phyloP scores from a whole-genome alignment of 352 stramenopile species.

The Phytophthora gonapodyides region DNA sequence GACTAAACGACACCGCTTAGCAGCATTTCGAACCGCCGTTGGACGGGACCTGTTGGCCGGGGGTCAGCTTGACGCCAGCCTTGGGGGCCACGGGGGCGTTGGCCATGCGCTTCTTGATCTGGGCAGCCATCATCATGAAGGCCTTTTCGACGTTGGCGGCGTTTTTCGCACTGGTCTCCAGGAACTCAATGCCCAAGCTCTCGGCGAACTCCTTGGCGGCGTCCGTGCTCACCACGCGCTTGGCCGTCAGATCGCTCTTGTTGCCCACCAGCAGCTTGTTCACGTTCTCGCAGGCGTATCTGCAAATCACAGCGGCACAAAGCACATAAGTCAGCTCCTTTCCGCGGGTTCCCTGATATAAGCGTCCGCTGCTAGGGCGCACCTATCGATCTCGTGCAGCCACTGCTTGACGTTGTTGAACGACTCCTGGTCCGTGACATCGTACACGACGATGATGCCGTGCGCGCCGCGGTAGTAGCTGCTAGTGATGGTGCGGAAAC shows the following conservation, averaged over 20 bases:
- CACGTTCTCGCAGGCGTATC: slow-evolving; percentile 97
- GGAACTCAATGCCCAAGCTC: slow-evolving; percentile 87
- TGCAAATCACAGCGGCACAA: slow-evolving; percentile 24
- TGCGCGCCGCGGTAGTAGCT: slow-evolving; percentile 99
- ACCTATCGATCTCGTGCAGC: slow-evolving; percentile 94
- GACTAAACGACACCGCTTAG: slow-evolving; percentile 67
- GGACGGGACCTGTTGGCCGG: slow-evolving; percentile 65
- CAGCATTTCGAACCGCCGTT: slow-evolving; percentile 83
- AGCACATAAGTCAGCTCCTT: slow-evolving; percentile 6
- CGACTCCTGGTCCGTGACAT: slow-evolving; percentile 97
- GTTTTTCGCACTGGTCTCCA: slow-evolving; percentile 91
- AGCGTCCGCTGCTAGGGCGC: slow-evolving; percentile 5
- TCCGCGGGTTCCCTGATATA: no score
- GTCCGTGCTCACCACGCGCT: slow-evolving; percentile 94
- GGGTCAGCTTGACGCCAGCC: slow-evolving; percentile 62
- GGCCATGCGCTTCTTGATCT: slow-evolving; percentile 93
- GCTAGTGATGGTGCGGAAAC: slow-evolving; percentile 99
- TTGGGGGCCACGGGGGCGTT: slow-evolving; percentile 82
- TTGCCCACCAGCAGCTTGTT: slow-evolving; percentile 98
- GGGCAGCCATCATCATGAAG: slow-evolving; percentile 93
- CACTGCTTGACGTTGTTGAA: slow-evolving; percentile 99
- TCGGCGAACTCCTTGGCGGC: slow-evolving; percentile 92
- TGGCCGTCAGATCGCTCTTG: slow-evolving; percentile 96
- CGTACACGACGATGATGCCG: slow-evolving; percentile 99
- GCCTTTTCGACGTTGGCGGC: slow-evolving; percentile 90